These are phyloP conservation scores for Fusarium nodosum DNA, from an alignment of 2,329 filamentous ascomycete species.

Conservation along the genomic window DNA sequence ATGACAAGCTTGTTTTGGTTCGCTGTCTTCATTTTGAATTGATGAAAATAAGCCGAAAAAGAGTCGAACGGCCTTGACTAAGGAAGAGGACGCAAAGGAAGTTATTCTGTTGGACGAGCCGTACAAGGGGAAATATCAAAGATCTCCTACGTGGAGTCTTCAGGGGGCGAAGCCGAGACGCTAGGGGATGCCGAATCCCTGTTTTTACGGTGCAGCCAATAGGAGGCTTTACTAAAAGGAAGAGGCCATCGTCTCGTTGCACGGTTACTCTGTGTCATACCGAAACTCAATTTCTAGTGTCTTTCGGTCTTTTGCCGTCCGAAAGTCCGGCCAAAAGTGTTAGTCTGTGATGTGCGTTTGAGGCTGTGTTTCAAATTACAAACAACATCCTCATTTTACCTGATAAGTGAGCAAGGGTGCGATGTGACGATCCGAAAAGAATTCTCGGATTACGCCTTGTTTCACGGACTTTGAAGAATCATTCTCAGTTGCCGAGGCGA, in stretches of 20 bases:
- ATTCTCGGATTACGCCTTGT: no score
- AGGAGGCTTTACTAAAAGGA: fast-evolving
- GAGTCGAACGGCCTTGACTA: not conserved
- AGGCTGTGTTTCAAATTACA: constrained; percentile 11
- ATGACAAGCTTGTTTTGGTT: constrained; percentile 12
- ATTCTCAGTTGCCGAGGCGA: not conserved
- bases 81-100: constrained; percentile 6
- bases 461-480: not conserved
- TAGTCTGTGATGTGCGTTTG: not conserved
- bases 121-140: constrained; percentile 15
- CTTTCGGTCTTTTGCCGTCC: not conserved
- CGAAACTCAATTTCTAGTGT: not conserved
- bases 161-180: constrained; percentile 15
- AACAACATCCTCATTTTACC: not conserved
- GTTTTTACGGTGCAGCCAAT: constrained; percentile 28
- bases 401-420: not conserved
- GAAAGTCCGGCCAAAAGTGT: not conserved
- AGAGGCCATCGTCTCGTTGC: constrained; percentile 6
- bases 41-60: not conserved
- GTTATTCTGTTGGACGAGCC: constrained; percentile 25
- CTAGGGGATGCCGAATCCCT: constrained; percentile 3
- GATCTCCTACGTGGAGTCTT: not conserved
- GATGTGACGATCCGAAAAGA: not conserved
- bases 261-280: constrained; percentile 7
- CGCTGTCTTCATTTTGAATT: not conserved